Conservation (phyloP, 108 stramenopile species). For the Pseudonitzschia pungens region DNA sequence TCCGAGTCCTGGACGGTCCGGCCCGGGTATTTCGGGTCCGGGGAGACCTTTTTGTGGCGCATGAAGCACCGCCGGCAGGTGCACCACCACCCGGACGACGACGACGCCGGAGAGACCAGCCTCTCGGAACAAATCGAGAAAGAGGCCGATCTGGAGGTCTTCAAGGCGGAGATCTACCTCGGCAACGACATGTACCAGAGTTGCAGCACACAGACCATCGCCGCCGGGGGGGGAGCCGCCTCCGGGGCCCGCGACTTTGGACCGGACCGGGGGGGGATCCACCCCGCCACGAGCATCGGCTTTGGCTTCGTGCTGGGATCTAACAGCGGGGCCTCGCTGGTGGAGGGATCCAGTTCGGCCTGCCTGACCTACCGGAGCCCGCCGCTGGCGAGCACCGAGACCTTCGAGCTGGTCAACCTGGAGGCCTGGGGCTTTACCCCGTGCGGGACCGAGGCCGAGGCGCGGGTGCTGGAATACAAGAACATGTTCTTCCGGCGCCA, state of each 20-base stretch:
- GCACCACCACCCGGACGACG: neutral
- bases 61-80: conserved; percentile 34
- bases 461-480: conserved; percentile 33
- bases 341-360: conserved; percentile 47
- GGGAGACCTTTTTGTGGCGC: conserved; percentile 61
- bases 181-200: conserved; percentile 50
- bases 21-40: conserved; percentile 49
- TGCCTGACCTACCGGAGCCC: conserved; percentile 63
- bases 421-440: conserved; percentile 70
- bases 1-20: conserved; percentile 56
- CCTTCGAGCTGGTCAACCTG: conserved; percentile 58
- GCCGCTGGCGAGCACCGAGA: conserved; percentile 28
- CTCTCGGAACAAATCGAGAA: conserved; percentile 54
- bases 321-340: conserved; percentile 17
- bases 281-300: conserved; percentile 40
- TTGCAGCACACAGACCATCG: conserved; percentile 49
- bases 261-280: neutral
- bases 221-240: conserved; percentile 50
- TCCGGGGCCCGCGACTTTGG: conserved; percentile 1
- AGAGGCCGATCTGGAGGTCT: conserved; percentile 61
- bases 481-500: conserved; percentile 28
- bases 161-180: conserved; percentile 33
- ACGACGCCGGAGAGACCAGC: neutral
- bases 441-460: conserved; percentile 42
- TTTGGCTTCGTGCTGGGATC: conserved; percentile 58